Conservation (phyloP, 305 asterid genomes). For the Solanum hybrid region DNA sequence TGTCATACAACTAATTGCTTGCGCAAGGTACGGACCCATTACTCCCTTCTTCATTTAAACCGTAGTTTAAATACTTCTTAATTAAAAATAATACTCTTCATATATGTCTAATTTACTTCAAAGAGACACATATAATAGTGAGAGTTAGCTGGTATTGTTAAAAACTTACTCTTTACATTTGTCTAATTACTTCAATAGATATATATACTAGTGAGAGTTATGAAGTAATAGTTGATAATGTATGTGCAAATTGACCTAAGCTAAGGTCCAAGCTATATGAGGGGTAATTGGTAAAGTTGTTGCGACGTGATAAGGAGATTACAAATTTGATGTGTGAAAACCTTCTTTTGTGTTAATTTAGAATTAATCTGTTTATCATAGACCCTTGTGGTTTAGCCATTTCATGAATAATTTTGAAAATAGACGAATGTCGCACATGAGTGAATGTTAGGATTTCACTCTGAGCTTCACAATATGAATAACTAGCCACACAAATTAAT, state of each 20-base stretch:
- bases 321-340: neutral
- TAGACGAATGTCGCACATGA: neutral
- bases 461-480: neutral
- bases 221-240: no score
- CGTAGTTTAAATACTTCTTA: neutral
- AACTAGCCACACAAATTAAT: no score
- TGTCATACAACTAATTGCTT: conserved; percentile 91
- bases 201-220: no score
- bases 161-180: neutral
- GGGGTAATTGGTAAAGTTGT: no score
- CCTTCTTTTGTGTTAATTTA: neutral
- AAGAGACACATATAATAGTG: neutral
- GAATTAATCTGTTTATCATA: neutral
- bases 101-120: neutral
- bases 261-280: neutral
- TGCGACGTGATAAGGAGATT: no score
- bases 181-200: neutral
- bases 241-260: neutral
- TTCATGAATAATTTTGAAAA: neutral
- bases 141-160: neutral
- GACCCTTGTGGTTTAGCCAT: neutral
- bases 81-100: neutral
- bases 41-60: neutral
- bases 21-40: conserved; percentile 54
- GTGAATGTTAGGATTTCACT: neutral